Conservation (phyloP, 768 basidiomycete species). For the Astraeus odoratus region DNA sequence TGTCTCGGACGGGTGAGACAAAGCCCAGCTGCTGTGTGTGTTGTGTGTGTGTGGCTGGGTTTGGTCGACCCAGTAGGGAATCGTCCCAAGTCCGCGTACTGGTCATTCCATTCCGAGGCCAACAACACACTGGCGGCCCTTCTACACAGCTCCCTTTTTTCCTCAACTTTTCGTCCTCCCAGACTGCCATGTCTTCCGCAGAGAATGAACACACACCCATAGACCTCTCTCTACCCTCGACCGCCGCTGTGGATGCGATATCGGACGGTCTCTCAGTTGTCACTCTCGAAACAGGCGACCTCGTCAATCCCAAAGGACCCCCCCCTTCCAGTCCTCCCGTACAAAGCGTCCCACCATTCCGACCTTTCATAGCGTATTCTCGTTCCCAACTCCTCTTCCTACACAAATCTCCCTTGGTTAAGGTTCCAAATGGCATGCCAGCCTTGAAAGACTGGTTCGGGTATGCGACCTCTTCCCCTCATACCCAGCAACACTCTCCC, state of each 20-base stretch:
- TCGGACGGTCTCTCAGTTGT: slow-evolving; percentile 28
- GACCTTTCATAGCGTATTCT: slow-evolving; percentile 59
- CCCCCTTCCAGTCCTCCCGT: slow-evolving; percentile 11
- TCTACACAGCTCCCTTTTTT: slow-evolving; percentile 2
- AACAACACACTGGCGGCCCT: background rate
- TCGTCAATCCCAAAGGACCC: slow-evolving; percentile 11
- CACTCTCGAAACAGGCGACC: slow-evolving; percentile 17
- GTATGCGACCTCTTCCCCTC: slow-evolving; percentile 36
- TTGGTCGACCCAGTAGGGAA: background rate
- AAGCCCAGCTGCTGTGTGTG: too few relatives aligned
- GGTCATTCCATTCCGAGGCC: too few relatives aligned
- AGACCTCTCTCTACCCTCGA: slow-evolving; percentile 5
- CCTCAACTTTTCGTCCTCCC: slow-evolving; percentile 1
- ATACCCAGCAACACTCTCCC: slow-evolving; percentile 18
- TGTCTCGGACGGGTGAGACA: too few relatives aligned
- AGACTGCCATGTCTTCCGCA: slow-evolving; percentile 30
- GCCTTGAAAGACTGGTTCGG: slow-evolving; percentile 84
- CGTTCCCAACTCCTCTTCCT: slow-evolving; percentile 62
- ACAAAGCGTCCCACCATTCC: slow-evolving; percentile 20
- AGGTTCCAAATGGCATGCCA: slow-evolving; percentile 70
- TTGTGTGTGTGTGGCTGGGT: slow-evolving; percentile 6
- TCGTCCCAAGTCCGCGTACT: background rate
- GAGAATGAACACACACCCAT: slow-evolving; percentile 10
- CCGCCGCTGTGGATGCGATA: slow-evolving; percentile 20
- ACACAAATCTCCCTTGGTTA: slow-evolving; percentile 69